Base-by-base conservation (phyloP, 257 asterid genomes). In the Ilex aquifolium region DNA sequence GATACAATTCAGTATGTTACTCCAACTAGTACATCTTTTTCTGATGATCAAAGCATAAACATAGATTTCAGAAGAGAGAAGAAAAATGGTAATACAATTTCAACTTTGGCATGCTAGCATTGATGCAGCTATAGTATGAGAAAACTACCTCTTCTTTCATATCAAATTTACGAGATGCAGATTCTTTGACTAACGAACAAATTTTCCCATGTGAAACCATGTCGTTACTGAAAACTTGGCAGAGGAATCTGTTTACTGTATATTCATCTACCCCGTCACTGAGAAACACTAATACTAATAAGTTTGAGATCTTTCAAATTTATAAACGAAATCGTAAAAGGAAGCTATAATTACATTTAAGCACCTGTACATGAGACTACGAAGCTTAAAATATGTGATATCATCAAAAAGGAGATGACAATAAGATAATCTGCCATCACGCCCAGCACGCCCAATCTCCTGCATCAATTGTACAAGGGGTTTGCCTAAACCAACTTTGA, bases 361-460 rank as follows among this genome's bases (percentile, higher is more conserved):
- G 76, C 72, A 92, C 99, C 97, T 89, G 78, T 89, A 54, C 81
- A 78, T 82, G 70, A 89, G 88, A 82, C 99, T 92, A 63, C 96
- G 96, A 64, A 85, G 85, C 88, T 85, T 92, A 76, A 75, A 70
- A 75, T 87, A 92, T 63, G 94, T 80, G 62, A 69, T 72, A 70
- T 89, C 93, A 60, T 92, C 97, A 32, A 85, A 90, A 76, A 92
- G 82, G 58, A 89, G 91, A 81, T 89, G 96, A 68, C 99, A 92
- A 73, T 82, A 82, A 72, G 99, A 76, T 59, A 76, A 53, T 79
- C 88, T 89, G 66, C 99, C 99, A 77, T 92, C 96, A 74, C 99
- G 99, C 55, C 99, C 97, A 64, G 99, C 96, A 76, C 99, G 99
- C n/a, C 99, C 99, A 65, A 87, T 89, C 83, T 89, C 99, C 97